phyloP scores from a whole-genome alignment of 176 grass and related monocot species.

The Bothriochloa decipiens region DNA sequence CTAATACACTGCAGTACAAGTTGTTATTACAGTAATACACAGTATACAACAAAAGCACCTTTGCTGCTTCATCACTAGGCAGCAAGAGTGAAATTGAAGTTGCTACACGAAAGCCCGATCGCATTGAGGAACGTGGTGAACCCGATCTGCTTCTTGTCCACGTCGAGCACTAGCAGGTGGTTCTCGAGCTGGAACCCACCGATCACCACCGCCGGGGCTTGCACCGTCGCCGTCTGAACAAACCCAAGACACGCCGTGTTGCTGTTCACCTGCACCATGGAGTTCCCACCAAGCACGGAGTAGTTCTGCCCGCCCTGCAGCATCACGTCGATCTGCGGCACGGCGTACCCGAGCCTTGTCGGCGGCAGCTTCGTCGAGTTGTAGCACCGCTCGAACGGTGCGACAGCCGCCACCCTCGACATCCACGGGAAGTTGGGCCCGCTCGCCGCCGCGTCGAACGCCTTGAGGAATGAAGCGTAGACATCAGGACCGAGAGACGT shows the following conservation, averaged over 20 bases:
- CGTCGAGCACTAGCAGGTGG: slow-evolving; percentile 59
- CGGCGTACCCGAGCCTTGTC: slow-evolving; percentile 39
- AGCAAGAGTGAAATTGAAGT: slow-evolving; percentile 51
- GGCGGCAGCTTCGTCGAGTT: slow-evolving; percentile 28
- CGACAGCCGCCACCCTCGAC: not conserved
- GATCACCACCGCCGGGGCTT: slow-evolving; percentile 33
- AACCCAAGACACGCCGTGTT: slow-evolving; percentile 51
- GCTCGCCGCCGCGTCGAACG: slow-evolving; percentile 23
- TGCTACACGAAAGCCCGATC: slow-evolving; percentile 36
- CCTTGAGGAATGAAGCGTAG: slow-evolving; percentile 37
- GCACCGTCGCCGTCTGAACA: not conserved
- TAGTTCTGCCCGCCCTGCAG: slow-evolving; percentile 42
- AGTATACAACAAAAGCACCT: too few species aligned
- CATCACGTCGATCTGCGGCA: slow-evolving; percentile 43
- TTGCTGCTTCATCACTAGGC: not conserved
- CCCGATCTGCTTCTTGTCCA: slow-evolving; percentile 25
- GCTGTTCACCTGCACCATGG: slow-evolving; percentile 40
- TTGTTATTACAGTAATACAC: too few species aligned
- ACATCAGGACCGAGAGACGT: slow-evolving; percentile 42
- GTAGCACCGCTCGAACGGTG: slow-evolving; percentile 57
- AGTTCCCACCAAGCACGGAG: slow-evolving; percentile 48
- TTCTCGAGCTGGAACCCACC: slow-evolving; percentile 69
- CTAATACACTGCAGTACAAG: too few species aligned
- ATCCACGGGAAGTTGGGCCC: not conserved
- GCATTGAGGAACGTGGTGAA: slow-evolving; percentile 36